Percentiles rank a stretch among this genome's conserved stretches.
phyloP scores from a whole-genome alignment of 1,284 basidiomycete genomes.

The Heterobasidion annosum region DNA sequence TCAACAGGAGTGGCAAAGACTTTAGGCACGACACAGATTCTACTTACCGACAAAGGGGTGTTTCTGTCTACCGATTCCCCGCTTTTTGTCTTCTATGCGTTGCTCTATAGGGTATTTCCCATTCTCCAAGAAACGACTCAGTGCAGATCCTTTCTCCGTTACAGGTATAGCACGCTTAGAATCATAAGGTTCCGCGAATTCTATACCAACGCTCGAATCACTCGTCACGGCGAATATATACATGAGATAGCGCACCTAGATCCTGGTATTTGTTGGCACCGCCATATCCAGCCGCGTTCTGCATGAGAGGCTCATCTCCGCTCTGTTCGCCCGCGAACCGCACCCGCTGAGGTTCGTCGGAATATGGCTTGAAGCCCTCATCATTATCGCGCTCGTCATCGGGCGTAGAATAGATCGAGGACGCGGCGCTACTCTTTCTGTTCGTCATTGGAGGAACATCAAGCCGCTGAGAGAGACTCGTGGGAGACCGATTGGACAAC shows the following conservation, averaged over 20 bases:
- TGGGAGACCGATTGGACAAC: neutral
- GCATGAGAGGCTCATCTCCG: slow-evolving; percentile 1
- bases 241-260: slow-evolving; percentile 33
- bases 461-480: neutral
- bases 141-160: slow-evolving; percentile 27
- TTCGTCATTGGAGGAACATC: neutral
- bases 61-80: slow-evolving; percentile 76
- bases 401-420: neutral
- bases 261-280: slow-evolving; percentile 32
- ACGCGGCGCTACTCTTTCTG: neutral
- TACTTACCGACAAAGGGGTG: slow-evolving; percentile 67
- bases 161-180: slow-evolving; percentile 14
- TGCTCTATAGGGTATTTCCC: slow-evolving; percentile 70
- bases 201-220: slow-evolving; percentile 20
- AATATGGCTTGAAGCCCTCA: neutral
- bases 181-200: slow-evolving; percentile 49
- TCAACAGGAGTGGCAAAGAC: neutral
- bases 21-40: slow-evolving; percentile 9
- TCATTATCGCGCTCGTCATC: neutral
- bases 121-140: slow-evolving; percentile 5
- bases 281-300: slow-evolving; percentile 2
- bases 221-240: neutral
- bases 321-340: slow-evolving; percentile 3
- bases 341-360: slow-evolving; percentile 1
- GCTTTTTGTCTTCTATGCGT: slow-evolving; percentile 77